Evolutionary conservation across 306 rosid genomes (phyloP), one percentile per base, ranked within the genome.

Genomic region (Prunus salicina): DNA sequence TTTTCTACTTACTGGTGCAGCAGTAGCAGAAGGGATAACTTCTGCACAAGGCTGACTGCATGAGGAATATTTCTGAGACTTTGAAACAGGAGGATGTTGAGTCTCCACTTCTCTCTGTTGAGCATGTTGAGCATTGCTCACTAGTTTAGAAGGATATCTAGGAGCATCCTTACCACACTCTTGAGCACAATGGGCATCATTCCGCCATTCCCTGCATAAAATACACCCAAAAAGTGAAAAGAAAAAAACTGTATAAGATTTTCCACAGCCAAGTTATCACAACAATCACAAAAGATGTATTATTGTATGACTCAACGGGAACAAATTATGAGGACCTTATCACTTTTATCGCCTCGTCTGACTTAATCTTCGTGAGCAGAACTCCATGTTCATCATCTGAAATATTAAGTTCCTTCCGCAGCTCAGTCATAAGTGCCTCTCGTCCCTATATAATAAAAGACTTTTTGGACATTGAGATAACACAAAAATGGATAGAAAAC

Each of bases 341-440:
- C 65, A 13, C 12, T 14, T 20, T 55, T 34, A 71, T 38, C 3
- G 75, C n/a, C 20, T 55, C 34, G 4, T 72, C 22, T 4, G 51
- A 32, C 24, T 22, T 34, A 19, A 71, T 71, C 50, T 32, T 20
- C n/a, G 22, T 25, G 22, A 72, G 76, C 20, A 72, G 13, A 13
- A 34, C 65, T 55, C 52, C 76, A 38, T 72, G 76, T 56, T 72
- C 76, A n/a, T 34, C 65, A 20, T 72, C 76, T 20, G 76, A 34
- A 12, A 55, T 22, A n/a, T 72, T 55, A 34, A 55, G 76, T 14
- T 72, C 76, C 76, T 41, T 72, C 34, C 76, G 65, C 76, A 72
- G 66, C 76, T 72, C 46, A 0, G 76, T 72, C 76, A 72, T 55
- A 20, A 72, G 20, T 18, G 51, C 51, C 52, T 55, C 76, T 10